Base-by-base conservation (phyloP, 1,139 yeast species). In the Debaryomyces psychrophilus region DNA sequence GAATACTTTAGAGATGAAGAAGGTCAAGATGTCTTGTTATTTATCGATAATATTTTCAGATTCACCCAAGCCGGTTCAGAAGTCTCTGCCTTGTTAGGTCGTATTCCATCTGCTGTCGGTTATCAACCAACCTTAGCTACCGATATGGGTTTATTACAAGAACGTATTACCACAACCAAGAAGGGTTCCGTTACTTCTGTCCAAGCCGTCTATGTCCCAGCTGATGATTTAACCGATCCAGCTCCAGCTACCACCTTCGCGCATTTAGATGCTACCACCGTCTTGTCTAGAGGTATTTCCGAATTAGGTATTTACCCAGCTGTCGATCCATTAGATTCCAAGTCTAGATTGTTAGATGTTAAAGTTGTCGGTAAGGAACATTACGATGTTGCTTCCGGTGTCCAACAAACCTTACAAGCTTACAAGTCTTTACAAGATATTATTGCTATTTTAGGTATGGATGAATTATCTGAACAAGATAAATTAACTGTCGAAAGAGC, bases 61-160 rank as follows among this genome's bases (percentile, higher is more conserved):
- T 93, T 93, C 85, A 93, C 99, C 76, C 99, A 93, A 86, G 99
- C 99, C 73, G 99, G 99, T 90, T 93, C 99, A 60, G 99, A 93
- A 83, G 99, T 93, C 75, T 92, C 98, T 74, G 99, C 99, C 62
- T 85, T 93, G 81, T 84, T 93, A 74, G 99, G 99, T 82, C 97
- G 99, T 89, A 93, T 93, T 76, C 99, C 99, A 75, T 93, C 99
- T 60, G 99, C 99, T 66, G 99, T 93, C 90, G 99, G 99, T 90
- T 93, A 93, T 80, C 99, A 93, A 83, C 99, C 99, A 76, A 93
- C 99, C 65, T 86, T 93, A 80, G 97, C 99, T 82, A 93, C 99
- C 68, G 99, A 93, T 90, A 93, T 93, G 98, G 99, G 99, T 89
- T 86, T 90, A 75, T 85, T 93, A 74, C 99, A 93, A 85, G 99